Conservation (phyloP, 2,329 filamentous ascomycete species). For the Fusarium solani-melongenae region DNA sequence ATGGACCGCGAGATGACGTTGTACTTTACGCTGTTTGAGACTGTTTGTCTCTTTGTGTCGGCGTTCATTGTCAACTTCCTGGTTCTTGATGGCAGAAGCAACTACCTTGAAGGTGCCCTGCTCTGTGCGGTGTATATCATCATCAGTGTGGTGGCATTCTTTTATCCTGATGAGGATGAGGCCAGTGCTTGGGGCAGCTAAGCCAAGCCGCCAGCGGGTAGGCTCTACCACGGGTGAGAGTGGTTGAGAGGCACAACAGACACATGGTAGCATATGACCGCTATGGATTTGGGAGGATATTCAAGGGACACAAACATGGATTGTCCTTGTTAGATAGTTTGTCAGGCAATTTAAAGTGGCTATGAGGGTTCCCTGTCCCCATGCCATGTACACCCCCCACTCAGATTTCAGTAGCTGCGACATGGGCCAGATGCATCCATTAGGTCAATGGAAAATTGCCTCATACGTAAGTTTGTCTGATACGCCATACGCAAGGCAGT, state of each 20-base stretch:
- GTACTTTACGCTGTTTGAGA: constrained; percentile 91
- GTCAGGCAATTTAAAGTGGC: not conserved
- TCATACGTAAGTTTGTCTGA: not conserved
- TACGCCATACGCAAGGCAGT: not conserved
- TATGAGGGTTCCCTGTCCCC: not conserved
- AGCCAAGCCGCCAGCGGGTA: not conserved
- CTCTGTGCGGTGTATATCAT: constrained; percentile 76
- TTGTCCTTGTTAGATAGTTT: not conserved
- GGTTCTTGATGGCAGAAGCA: constrained; percentile 85
- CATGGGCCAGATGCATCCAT: not conserved
- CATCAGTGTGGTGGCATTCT: constrained; percentile 74
- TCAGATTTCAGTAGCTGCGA: not conserved
- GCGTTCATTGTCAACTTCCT: constrained; percentile 90
- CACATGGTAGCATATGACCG: not conserved
- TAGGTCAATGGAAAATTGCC: not conserved
- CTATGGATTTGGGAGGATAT: not conserved
- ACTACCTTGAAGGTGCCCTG: constrained; percentile 84
- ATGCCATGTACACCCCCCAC: not conserved
- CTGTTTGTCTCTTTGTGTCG: constrained; percentile 84
- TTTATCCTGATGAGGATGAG: constrained; percentile 66
- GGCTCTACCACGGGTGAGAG: constrained; percentile 16
- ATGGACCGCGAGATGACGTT: constrained; percentile 77
- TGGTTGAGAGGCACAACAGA: not conserved
- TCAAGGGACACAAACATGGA: not conserved
- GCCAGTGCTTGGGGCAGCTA: constrained; percentile 54